phyloP scores from a whole-genome alignment of 805 yeast species.

The Hagleromyces aurorensis region DNA sequence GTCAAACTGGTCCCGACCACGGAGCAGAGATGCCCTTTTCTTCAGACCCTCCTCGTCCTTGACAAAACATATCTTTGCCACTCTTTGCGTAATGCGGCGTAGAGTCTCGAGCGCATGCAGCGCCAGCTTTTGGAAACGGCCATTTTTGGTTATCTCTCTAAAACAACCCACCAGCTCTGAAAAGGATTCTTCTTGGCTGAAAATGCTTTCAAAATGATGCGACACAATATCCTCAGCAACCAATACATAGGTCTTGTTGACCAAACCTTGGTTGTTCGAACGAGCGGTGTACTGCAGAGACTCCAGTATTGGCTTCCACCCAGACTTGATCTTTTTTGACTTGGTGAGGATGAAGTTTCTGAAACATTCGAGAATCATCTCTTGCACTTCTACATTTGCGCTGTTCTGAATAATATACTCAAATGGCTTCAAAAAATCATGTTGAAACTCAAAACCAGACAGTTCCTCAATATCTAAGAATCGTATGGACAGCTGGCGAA shows the following conservation, averaged over 20 bases:
- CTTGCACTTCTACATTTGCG: conserved; percentile 62
- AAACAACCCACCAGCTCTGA: conserved; percentile 63
- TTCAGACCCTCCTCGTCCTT: conserved; percentile 16
- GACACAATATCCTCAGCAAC: conserved; percentile 49
- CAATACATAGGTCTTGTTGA: conserved; percentile 54
- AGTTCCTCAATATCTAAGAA: conserved; percentile 91
- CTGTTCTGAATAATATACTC: conserved; percentile 68
- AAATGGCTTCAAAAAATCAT: conserved; percentile 87
- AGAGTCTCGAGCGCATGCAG: conserved; percentile 74
- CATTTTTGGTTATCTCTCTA: conserved; percentile 77
- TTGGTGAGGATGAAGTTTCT: conserved; percentile 77
- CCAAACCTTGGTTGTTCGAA: conserved; percentile 46
- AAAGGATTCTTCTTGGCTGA: conserved; percentile 58
- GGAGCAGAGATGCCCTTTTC: conserved; percentile 18
- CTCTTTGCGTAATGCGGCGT: conserved; percentile 49
- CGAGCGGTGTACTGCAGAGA: conserved; percentile 69
- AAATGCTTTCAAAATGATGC: conserved; percentile 54
- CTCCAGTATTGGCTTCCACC: conserved; percentile 87
- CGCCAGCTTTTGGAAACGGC: conserved; percentile 69
- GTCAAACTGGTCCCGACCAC: conserved; percentile 38
- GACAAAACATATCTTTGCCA: conserved; percentile 40
- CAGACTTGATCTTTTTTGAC: conserved; percentile 70
- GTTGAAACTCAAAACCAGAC: conserved; percentile 91
- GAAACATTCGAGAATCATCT: conserved; percentile 84
- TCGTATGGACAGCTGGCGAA: conserved; percentile 86